Conservation (phyloP, 345 rosid species). For the Noccaea bulbosa region DNA sequence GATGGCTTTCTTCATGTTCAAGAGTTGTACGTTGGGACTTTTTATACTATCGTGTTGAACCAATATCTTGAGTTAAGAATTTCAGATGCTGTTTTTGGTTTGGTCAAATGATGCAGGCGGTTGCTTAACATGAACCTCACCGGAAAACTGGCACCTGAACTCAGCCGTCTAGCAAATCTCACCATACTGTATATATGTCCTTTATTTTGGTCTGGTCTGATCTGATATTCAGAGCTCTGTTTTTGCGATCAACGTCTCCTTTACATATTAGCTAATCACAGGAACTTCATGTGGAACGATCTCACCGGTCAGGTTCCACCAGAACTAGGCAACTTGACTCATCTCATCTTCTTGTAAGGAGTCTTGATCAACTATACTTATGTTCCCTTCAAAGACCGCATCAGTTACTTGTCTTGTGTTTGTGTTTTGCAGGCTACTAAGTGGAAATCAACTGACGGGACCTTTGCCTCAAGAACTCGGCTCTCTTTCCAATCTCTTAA, state of each 20-base stretch:
- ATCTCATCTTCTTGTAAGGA: conserved; percentile 49
- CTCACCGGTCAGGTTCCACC: conserved; percentile 52
- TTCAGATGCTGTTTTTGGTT: not conserved
- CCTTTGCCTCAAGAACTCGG: conserved; percentile 54
- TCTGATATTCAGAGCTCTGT: conserved; percentile 1
- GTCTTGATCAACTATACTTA: not conserved
- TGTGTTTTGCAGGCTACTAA: conserved; percentile 47
- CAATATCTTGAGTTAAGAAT: not conserved
- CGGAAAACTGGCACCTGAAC: conserved; percentile 47
- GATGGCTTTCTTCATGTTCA: conserved; percentile 65
- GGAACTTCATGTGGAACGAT: conserved; percentile 59
- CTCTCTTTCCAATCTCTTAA: conserved; percentile 45
- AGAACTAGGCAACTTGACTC: conserved; percentile 49
- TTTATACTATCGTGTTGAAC: not conserved
- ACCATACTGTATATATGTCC: conserved; percentile 41
- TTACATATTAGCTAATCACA: conserved; percentile 18
- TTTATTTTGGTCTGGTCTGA: not conserved
- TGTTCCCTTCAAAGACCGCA: not conserved
- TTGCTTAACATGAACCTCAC: conserved; percentile 48
- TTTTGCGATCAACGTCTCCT: not conserved
- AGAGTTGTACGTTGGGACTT: conserved; percentile 54
- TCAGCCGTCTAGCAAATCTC: conserved; percentile 44
- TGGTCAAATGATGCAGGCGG: conserved; percentile 41
- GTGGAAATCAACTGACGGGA: conserved; percentile 57
- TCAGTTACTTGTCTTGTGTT: not conserved